Evolutionary conservation across 148 eudicot species (phyloP).

Genomic region (Polygonum maritimum): DNA sequence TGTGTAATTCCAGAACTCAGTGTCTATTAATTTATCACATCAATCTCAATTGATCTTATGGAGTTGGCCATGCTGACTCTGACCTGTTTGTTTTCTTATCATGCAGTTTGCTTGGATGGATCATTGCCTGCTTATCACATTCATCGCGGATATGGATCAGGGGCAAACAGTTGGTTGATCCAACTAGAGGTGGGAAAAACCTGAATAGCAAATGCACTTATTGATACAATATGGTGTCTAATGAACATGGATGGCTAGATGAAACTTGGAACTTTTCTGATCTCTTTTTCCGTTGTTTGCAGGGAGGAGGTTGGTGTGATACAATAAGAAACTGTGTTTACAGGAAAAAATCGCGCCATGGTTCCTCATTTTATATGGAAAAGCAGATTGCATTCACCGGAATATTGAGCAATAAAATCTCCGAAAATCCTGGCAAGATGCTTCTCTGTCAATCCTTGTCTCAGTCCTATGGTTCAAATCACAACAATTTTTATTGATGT

Average conservation of each 20-base stretch:
- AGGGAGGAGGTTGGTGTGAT: slow-evolving; percentile 99
- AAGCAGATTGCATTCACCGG: slow-evolving; percentile 68
- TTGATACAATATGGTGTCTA: neutral
- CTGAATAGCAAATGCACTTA: neutral
- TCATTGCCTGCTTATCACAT: slow-evolving; percentile 87
- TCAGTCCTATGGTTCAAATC: neutral
- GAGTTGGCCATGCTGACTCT: neutral
- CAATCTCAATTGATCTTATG: neutral
- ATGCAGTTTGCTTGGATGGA: slow-evolving; percentile 94
- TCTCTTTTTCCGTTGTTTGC: slow-evolving; percentile 9
- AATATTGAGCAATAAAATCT: slow-evolving; percentile 73
- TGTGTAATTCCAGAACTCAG: neutral
- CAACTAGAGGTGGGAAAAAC: slow-evolving; percentile 65
- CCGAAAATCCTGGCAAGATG: slow-evolving; percentile 58
- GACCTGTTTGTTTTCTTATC: neutral
- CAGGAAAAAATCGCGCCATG: slow-evolving; percentile 78
- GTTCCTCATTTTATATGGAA: slow-evolving; percentile 74
- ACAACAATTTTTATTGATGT: neutral
- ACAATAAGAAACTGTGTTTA: slow-evolving; percentile 63
- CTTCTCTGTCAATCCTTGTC: neutral
- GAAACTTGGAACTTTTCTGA: neutral
- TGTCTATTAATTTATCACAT: neutral
- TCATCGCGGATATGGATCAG: slow-evolving; percentile 79
- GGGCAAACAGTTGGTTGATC: slow-evolving; percentile 92
- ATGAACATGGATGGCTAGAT: neutral